Evolutionary conservation across 1,284 basidiomycete genomes (phyloP).

Genomic region (Xerocomus alliaceus): DNA sequence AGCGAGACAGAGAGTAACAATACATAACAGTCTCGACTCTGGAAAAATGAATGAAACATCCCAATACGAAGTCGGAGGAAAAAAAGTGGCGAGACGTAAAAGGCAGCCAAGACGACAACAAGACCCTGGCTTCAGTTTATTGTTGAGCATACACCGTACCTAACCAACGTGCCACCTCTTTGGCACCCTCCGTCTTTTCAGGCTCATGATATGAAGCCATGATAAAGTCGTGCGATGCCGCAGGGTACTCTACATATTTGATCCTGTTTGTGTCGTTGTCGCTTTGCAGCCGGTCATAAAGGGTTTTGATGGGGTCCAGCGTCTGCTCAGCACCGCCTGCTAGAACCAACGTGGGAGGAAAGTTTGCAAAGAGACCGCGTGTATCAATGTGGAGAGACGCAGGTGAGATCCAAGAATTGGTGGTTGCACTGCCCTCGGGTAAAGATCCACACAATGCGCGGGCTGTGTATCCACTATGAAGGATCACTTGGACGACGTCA

Average conservation of each 20-base stretch:
- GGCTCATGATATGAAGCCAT: neutral
- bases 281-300: neutral
- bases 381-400: neutral
- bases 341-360: neutral
- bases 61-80: no score
- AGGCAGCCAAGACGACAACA: no score
- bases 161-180: slow-evolving; percentile 2
- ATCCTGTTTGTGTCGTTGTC: neutral
- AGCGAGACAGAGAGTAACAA: neutral
- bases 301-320: neutral
- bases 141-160: neutral
- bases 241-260: neutral
- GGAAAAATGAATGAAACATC: no score
- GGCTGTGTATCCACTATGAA: slow-evolving; percentile 4
- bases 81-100: no score
- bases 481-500: neutral
- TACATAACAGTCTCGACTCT: no score
- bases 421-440: neutral
- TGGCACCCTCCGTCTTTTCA: slow-evolving; percentile 3
- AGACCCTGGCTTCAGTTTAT: no score
- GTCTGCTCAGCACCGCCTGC: slow-evolving; percentile 4
- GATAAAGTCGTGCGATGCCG: slow-evolving; percentile 5
- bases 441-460: neutral
- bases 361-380: neutral
- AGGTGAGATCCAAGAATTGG: slow-evolving; percentile 5